These are phyloP conservation scores for Tetracentron sinense DNA, from an alignment of 164 flowering plant genomes.

Conservation along the genomic window DNA sequence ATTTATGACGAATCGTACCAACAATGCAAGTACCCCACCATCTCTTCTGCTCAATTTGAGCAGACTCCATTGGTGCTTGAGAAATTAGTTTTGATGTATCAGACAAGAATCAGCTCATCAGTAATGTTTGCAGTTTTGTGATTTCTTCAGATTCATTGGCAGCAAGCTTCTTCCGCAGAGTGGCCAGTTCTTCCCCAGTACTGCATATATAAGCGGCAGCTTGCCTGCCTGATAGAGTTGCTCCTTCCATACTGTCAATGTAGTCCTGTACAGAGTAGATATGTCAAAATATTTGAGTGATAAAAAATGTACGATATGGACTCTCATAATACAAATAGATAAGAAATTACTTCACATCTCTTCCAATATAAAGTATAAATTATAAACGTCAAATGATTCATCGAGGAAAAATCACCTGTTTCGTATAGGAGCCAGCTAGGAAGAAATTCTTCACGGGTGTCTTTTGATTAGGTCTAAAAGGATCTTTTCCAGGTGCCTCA, in stretches of 20 bases:
- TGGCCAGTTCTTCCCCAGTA: conserved; percentile 70
- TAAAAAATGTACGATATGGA: no score
- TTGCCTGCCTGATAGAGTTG: conserved; percentile 93
- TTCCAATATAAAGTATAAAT: no score
- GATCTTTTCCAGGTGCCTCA: conserved; percentile 92
- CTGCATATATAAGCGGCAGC: conserved; percentile 82
- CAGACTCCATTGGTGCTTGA: not conserved
- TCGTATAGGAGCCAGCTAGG: conserved; percentile 97
- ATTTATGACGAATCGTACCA: no score
- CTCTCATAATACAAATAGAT: no score
- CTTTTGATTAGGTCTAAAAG: conserved; percentile 92
- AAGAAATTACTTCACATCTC: no score
- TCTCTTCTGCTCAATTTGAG: not conserved
- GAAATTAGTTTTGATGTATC: conserved; percentile 5
- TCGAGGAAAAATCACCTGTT: conserved; percentile 53
- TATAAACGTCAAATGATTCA: not conserved
- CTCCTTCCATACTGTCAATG: conserved; percentile 98
- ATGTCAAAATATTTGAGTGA: no score
- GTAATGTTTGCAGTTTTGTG: conserved; percentile 16
- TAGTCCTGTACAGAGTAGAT: conserved; percentile 61
- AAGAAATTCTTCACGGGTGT: conserved; percentile 87
- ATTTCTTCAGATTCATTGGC: conserved; percentile 26
- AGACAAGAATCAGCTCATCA: conserved; percentile 61
- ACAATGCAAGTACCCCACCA: not conserved
- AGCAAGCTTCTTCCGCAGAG: conserved; percentile 43